Evolutionary conservation across 2,329 filamentous ascomycete species (phyloP), one percentile per base, ranked within the genome.

Genomic region (Aaosphaeria pasadenensis): DNA sequence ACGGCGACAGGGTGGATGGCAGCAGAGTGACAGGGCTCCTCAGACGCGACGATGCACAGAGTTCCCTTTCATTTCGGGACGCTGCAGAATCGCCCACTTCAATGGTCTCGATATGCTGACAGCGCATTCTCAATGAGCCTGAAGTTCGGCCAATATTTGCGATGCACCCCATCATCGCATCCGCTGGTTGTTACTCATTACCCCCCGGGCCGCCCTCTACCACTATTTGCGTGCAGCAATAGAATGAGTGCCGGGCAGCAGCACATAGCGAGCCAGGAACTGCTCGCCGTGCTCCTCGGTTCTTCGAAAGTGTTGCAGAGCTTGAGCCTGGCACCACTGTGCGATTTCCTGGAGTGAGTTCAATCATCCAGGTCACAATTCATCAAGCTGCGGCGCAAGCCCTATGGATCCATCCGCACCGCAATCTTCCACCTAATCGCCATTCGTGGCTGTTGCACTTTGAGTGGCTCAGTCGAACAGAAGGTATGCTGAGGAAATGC

Each of bases 11-110:
- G 17, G 17, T 32, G 3, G 30, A 9, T 9, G 41, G 33, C 33
- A 9, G 33, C 33, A 36, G 33, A 9, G 9, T 36, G 33, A 36
- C 33, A 36, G 33, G 33, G 9, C n/a, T n/a, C 33, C 33, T 9
- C 30, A 46, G 45, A 54, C 47, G 51, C 53, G 49, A 65, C 57
- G 64, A 60, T 46, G 59, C 56, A 69, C 66, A 63, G 57, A 48
- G 52, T 55, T 65, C 63, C 66, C 64, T 69, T 59, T 67, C 63
- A 70, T 70, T 70, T 70, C 66, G 65, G 67, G 56, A 59, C 43
- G 50, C 59, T 67, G 63, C 63, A 68, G 60, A 57, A 67, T 69
- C 62, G 58, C 57, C 64, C 67, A 62, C 57, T 46, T 57, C 55
- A 51, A 55, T 62, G 65, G 63, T 60, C n/a, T 59, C 57, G 54